phyloP scores from a whole-genome alignment of 1,284 basidiomycete species.

The Bondarzewia mesenterica region DNA sequence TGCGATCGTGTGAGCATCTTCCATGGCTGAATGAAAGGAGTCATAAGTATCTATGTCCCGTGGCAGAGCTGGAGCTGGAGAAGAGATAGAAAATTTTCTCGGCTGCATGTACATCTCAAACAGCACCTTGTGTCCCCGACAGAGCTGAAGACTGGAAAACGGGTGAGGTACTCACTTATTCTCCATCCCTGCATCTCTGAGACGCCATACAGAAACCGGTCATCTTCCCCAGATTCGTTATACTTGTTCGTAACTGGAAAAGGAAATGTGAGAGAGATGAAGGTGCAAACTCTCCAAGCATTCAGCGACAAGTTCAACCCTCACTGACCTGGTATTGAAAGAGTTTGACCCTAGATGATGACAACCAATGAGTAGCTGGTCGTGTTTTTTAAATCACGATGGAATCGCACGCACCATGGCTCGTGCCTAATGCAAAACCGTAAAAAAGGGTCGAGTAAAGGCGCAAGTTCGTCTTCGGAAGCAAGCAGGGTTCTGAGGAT shows the following conservation, averaged over 20 bases:
- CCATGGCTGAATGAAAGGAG: conserved; percentile 70
- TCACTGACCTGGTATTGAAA: conserved; percentile 57
- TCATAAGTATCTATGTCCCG: not conserved
- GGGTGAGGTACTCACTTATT: conserved; percentile 64
- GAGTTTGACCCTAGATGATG: conserved; percentile 55
- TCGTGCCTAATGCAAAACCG: too few relatives aligned
- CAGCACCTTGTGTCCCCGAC: not conserved
- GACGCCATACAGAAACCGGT: conserved; percentile 73
- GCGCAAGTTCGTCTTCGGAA: not conserved
- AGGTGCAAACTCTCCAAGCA: not conserved
- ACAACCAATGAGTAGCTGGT: not conserved
- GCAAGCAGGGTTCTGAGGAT: too few relatives aligned
- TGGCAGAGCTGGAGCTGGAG: conserved; percentile 5
- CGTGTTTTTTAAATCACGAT: not conserved
- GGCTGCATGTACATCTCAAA: not conserved
- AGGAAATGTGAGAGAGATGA: conserved; percentile 6
- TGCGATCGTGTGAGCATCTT: conserved; percentile 90
- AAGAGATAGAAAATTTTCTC: conserved; percentile 7
- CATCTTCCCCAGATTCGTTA: conserved; percentile 74
- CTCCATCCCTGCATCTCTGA: conserved; percentile 99
- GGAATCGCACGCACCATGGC: conserved; percentile 12
- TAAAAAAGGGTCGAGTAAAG: not conserved
- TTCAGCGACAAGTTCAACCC: conserved; percentile 1
- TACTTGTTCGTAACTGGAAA: conserved; percentile 75
- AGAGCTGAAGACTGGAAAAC: conserved; percentile 1